Evolutionary conservation across 1,284 basidiomycete genomes (phyloP), one percentile per base, ranked within the genome.

Genomic region (Naganishia cerealis): DNA sequence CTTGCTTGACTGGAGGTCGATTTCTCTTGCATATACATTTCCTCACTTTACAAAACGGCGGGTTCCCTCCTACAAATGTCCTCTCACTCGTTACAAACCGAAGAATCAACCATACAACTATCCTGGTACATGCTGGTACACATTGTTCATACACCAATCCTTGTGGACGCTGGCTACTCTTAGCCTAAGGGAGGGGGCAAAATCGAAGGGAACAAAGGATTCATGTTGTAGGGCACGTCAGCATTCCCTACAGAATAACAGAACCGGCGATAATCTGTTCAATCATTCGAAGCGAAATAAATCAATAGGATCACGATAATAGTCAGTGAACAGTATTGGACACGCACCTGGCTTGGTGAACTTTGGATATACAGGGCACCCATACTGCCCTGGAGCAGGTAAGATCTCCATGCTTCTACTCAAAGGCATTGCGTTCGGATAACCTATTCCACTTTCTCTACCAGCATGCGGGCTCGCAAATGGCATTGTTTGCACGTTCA

Each of bases 231-330:
- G 5, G 69, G 69, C 3, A 70, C 69, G 57, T 70, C 69, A 33
- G 69, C 69, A 39, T 70, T 70, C 13, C 69, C 69, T n/a, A 70
- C 69, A 43, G 66, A 65, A 21, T 67, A 70, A 40, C 69, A 70
- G 56, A 65, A 67, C 15, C 69, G 55, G 26, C 69, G 54, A 50
- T 70, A 70, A 43, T 70, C 68, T 69, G 40, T 29, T n/a, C 26
- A 48, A 9, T 1, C 8, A 52, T 26, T 6, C 18, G 33, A 38
- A 18, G 18, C 36, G 43, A n/a, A 7, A 21, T 29, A 21, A 4
- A 38, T 65, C 42, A 54, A 52, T 39, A 36, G 6, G n/a, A 21
- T 24, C 3, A 38, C 3, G 40, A 2, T 12, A 29, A 21, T 18
- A 16, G 6, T 18, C 7, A 9, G 5, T 16, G 9, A 12, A 12